phyloP scores from a whole-genome alignment of 805 yeast genomes.

The Saccharomycopsis schoenii region DNA sequence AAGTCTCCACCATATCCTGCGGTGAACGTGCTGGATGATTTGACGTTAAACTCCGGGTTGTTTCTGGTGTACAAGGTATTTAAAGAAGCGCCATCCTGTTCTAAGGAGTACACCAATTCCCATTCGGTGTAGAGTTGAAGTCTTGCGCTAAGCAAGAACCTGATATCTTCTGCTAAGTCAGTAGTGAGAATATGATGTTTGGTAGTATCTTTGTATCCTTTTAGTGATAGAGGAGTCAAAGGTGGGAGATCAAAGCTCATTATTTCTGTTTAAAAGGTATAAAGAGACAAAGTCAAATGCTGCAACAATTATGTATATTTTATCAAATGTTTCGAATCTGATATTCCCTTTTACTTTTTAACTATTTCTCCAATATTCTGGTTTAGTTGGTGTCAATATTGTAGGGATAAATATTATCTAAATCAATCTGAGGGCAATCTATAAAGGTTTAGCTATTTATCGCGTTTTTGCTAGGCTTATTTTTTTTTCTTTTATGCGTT shows the following conservation, averaged over 20 bases:
- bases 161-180: slow-evolving; percentile 64
- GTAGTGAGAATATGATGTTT: slow-evolving; percentile 45
- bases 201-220: slow-evolving; percentile 54
- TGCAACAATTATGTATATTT: no score
- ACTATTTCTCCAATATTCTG: no score
- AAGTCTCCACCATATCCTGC: background rate
- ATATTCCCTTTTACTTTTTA: no score
- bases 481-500: no score
- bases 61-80: slow-evolving; percentile 60
- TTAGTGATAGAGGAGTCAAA: slow-evolving; percentile 43
- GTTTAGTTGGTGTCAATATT: no score
- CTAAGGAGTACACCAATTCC: slow-evolving; percentile 73
- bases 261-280: background rate
- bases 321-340: no score
- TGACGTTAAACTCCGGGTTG: slow-evolving; percentile 33
- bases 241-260: slow-evolving; percentile 25
- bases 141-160: slow-evolving; percentile 67
- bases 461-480: no score
- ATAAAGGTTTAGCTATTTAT: no score
- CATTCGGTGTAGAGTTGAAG: slow-evolving; percentile 70
- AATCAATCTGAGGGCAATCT: no score
- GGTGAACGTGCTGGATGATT: slow-evolving; percentile 18
- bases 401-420: no score
- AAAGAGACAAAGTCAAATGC: background rate
- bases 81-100: slow-evolving; percentile 85